Conservation (phyloP, 305 asterid genomes). For the Euphrasia arctica region DNA sequence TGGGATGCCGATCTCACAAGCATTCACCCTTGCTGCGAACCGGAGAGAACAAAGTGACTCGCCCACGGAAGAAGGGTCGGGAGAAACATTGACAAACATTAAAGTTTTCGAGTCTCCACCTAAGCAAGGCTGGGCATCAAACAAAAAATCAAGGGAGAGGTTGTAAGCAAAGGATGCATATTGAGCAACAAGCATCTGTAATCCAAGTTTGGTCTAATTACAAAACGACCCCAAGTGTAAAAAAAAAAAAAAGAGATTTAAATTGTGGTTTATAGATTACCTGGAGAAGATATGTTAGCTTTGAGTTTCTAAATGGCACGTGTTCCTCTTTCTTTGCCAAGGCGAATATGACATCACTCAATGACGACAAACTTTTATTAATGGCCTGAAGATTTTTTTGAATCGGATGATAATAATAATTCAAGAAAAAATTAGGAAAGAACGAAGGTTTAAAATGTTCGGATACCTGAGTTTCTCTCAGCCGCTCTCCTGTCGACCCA, state of each 20-base stretch:
- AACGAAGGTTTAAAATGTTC: background rate
- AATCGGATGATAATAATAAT: background rate
- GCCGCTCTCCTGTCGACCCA: conserved; percentile 89
- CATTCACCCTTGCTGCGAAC: conserved; percentile 89
- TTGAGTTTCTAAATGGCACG: conserved; percentile 93
- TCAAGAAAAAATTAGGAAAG: background rate
- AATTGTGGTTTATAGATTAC: conserved; percentile 35
- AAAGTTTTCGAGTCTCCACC: conserved; percentile 96
- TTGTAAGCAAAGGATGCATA: too few species aligned
- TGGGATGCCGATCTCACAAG: conserved; percentile 94
- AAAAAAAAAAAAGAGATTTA: background rate
- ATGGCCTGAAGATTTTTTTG: conserved; percentile 55
- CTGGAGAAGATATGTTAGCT: conserved; percentile 97
- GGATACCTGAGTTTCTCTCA: conserved; percentile 92
- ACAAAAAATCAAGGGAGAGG: background rate
- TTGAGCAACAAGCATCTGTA: too few species aligned
- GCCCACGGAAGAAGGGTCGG: conserved; percentile 69
- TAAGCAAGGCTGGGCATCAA: conserved; percentile 75
- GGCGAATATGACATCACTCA: conserved; percentile 94
- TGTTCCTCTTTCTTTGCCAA: conserved; percentile 96
- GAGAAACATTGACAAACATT: conserved; percentile 92
- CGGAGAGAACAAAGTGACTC: conserved; percentile 97
- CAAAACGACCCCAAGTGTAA: conserved; percentile 4
- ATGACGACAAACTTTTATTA: conserved; percentile 84
- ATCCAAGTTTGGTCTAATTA: too few species aligned